These are phyloP conservation scores for Platanthera guangdongensis DNA, from an alignment of 106 monocot species.

Conservation along the genomic window DNA sequence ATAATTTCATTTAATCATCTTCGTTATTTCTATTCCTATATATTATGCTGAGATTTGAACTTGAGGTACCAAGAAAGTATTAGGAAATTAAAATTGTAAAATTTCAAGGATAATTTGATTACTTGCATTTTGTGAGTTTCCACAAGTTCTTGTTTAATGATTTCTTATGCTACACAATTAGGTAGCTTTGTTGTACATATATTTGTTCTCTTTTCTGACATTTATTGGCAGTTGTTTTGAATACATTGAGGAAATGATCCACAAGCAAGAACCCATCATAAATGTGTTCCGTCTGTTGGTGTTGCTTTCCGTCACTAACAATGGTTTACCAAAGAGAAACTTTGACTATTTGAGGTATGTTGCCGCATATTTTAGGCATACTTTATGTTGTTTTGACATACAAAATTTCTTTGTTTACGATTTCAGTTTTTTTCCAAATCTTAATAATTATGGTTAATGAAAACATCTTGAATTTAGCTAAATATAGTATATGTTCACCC, in stretches of 20 bases:
- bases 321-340: constrained; percentile 85
- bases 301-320: constrained; percentile 81
- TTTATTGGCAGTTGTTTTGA: constrained; percentile 75
- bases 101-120: background rate
- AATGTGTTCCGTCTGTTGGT: constrained; percentile 76
- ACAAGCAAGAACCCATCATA: constrained; percentile 88
- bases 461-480: background rate
- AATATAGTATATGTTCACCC: background rate
- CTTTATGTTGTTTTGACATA: background rate
- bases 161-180: background rate
- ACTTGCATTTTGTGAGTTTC: background rate
- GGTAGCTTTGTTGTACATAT: background rate
- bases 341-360: constrained; percentile 90
- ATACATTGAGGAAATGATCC: constrained; percentile 99
- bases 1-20: background rate
- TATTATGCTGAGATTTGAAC: background rate
- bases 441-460: background rate
- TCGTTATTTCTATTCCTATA: background rate
- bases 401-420: background rate
- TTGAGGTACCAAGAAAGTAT: background rate
- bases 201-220: background rate
- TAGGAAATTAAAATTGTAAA: background rate
- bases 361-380: background rate
- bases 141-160: background rate
- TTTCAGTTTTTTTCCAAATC: background rate